Evolutionary conservation across 352 stramenopile species (phyloP).

Genomic region (Phytophthora fragariae): DNA sequence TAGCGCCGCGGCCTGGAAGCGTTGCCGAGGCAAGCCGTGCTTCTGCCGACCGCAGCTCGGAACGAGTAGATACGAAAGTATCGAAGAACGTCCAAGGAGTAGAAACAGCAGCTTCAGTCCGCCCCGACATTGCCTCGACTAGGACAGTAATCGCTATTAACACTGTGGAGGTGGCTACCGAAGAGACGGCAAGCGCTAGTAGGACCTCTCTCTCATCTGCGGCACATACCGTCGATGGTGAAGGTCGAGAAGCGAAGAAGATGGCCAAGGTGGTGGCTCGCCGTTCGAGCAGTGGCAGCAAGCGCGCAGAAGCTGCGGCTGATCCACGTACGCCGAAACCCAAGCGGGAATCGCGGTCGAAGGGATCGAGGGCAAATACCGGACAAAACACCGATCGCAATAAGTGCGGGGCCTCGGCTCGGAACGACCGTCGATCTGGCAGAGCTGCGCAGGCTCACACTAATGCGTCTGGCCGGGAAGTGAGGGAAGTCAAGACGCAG

Average conservation of each 20-base stretch:
- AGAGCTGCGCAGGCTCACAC: slow-evolving; percentile 11
- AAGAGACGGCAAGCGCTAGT: neutral
- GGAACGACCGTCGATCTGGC: slow-evolving; percentile 4
- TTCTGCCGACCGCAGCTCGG: too few relatives aligned
- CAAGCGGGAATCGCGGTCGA: neutral
- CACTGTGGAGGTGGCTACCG: slow-evolving; percentile 5
- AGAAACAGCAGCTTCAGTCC: neutral
- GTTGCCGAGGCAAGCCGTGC: slow-evolving; percentile 3
- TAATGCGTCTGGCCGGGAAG: neutral
- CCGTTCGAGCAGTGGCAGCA: neutral
- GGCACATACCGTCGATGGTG: neutral
- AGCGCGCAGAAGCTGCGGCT: neutral
- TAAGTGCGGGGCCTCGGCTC: slow-evolving; percentile 3
- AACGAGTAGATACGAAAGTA: neutral
- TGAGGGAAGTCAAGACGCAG: neutral
- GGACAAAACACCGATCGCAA: slow-evolving; percentile 3
- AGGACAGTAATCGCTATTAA: slow-evolving; percentile 3
- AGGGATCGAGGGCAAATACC: neutral
- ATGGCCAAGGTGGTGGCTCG: neutral
- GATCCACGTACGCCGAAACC: neutral
- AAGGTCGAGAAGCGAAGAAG: neutral
- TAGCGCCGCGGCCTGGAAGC: neutral
- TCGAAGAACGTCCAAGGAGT: neutral
- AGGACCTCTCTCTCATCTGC: neutral
- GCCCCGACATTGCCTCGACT: neutral